Conservation (phyloP, 176 grass and related monocot genomes). For the Chloris gayana region DNA sequence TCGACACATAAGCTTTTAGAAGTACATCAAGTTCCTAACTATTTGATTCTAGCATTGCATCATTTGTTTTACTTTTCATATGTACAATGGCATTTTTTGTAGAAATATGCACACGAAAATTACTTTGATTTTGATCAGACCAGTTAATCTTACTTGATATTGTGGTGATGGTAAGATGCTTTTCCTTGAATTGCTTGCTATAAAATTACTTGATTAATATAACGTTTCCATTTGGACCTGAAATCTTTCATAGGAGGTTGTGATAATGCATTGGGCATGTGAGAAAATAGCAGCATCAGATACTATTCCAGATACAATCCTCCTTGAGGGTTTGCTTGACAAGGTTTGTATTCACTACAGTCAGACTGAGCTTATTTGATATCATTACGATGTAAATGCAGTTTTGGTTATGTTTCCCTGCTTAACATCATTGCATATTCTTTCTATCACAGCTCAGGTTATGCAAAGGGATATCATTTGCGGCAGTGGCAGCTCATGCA, state of each 20-base stretch:
- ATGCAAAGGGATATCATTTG: slow-evolving; percentile 99
- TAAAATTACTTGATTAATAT: slow-evolving; percentile 31
- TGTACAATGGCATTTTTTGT: not conserved
- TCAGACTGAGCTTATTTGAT: slow-evolving; percentile 27
- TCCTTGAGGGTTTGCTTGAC: slow-evolving; percentile 90
- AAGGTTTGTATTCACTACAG: slow-evolving; percentile 66
- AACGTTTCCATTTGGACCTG: slow-evolving; percentile 40
- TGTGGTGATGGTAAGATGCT: not conserved
- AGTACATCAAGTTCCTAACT: slow-evolving; percentile 15
- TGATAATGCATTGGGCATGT: slow-evolving; percentile 98
- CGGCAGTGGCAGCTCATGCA: slow-evolving; percentile 95
- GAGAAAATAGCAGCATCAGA: slow-evolving; percentile 91
- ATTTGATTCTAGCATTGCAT: not conserved
- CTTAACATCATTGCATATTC: slow-evolving; percentile 29
- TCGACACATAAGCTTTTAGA: not conserved
- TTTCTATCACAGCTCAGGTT: slow-evolving; percentile 80
- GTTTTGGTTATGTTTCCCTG: slow-evolving; percentile 6
- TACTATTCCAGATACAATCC: slow-evolving; percentile 71
- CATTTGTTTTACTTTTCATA: slow-evolving; percentile 9
- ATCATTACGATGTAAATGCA: slow-evolving; percentile 6
- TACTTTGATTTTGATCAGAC: not conserved
- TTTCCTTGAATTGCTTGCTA: not conserved
- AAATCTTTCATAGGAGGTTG: slow-evolving; percentile 80
- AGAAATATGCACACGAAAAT: slow-evolving; percentile 11
- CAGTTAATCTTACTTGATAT: no score